Evolutionary conservation across 148 eudicot genomes (phyloP).

Genomic region (Silene latifolia): DNA sequence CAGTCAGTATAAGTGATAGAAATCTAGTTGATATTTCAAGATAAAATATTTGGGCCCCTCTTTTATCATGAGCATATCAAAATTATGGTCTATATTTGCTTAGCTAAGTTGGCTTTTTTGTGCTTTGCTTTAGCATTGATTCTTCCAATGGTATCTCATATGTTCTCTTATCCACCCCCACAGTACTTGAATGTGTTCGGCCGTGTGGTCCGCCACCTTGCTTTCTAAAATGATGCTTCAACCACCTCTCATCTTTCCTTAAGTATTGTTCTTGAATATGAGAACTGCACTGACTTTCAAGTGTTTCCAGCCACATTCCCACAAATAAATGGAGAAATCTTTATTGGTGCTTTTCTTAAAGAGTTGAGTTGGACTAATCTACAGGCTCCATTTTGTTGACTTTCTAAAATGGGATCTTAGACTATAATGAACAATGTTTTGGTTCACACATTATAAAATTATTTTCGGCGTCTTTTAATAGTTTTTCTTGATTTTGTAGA

Average conservation of each 20-base stretch:
- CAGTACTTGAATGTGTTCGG: conserved; percentile 14
- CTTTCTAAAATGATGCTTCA: conserved; percentile 18
- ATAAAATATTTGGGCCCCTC: conserved; percentile 9
- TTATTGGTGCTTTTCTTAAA: conserved; percentile 16
- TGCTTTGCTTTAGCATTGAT: conserved; percentile 21
- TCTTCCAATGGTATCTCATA: conserved; percentile 14
- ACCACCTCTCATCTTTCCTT: conserved; percentile 15
- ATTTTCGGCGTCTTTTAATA: background rate
- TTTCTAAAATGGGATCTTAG: conserved; percentile 10
- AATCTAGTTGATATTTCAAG: conserved; percentile 2
- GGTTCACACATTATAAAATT: background rate
- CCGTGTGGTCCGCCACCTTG: conserved; percentile 10
- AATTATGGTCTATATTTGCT: conserved; percentile 29
- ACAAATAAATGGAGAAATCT: background rate
- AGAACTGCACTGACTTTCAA: conserved; percentile 10
- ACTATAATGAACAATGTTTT: background rate
- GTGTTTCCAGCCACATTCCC: conserved; percentile 25
- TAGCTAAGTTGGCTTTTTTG: conserved; percentile 17
- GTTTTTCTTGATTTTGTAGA: background rate
- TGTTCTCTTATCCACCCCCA: conserved; percentile 6
- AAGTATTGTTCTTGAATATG: conserved; percentile 8
- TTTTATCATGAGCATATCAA: conserved; percentile 31
- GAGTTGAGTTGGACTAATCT: conserved; percentile 3
- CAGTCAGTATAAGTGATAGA: background rate
- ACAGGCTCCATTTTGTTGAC: conserved; percentile 10